phyloP scores from a whole-genome alignment of 176 grass and related monocot species.

The Echinochloa phyllopogon region DNA sequence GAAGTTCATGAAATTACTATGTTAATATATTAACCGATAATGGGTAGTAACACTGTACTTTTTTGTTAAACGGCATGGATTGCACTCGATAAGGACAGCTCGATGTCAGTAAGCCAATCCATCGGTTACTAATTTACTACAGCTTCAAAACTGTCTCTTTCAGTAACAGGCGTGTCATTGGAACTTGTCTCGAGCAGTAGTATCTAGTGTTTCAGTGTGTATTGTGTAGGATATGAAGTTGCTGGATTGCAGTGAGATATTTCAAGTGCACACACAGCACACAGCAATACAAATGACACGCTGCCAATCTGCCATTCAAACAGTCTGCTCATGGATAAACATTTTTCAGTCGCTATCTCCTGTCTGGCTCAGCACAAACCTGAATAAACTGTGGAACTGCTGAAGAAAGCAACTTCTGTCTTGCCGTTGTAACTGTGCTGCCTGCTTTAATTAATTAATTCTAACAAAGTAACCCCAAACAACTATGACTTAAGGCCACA shows the following conservation, averaged over 20 bases:
- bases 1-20: not conserved
- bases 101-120: not conserved
- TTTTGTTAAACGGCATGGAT: not conserved
- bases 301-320: not conserved
- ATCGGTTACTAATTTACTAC: not conserved
- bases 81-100: constrained; percentile 23
- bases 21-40: not conserved
- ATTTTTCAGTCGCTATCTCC: constrained; percentile 4
- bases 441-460: not conserved
- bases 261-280: not conserved
- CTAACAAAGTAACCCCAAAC: not conserved
- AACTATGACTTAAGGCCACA: not conserved
- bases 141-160: not conserved
- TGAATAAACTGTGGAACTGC: constrained; percentile 14
- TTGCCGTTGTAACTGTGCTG: not conserved
- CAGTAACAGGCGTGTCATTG: constrained; percentile 8
- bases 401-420: constrained; percentile 9
- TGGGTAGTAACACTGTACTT: constrained; percentile 3
- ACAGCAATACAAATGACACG: not conserved
- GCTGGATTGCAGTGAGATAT: not conserved
- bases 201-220: not conserved
- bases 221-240: not conserved
- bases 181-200: not conserved
- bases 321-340: not conserved
- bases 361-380: not conserved